phyloP scores from a whole-genome alignment of 306 rosid species.

The Cyclanthera cordifolia region DNA sequence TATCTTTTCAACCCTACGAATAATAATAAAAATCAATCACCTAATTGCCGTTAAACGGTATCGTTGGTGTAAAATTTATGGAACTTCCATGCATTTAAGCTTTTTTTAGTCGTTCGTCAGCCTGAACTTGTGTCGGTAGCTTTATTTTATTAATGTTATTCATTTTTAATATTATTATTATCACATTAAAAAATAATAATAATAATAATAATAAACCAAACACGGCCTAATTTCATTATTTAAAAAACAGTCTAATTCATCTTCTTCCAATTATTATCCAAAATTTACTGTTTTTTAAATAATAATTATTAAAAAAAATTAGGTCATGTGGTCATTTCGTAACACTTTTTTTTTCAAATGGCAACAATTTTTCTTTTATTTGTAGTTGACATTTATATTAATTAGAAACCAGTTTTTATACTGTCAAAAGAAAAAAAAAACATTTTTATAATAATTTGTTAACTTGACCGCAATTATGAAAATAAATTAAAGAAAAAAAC shows the following conservation, averaged over 20 bases:
- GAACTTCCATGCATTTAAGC: too few species aligned
- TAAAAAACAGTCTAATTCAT: not conserved
- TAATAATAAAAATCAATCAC: too few species aligned
- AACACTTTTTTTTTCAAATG: too few species aligned
- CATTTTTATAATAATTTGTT: not conserved
- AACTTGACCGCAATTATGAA: not conserved
- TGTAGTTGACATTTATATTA: not conserved
- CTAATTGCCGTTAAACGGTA: too few species aligned
- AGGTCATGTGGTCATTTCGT: too few species aligned
- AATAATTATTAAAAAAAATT: too few species aligned
- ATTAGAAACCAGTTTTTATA: not conserved
- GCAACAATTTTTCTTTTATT: not conserved
- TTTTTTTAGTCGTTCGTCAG: too few species aligned
- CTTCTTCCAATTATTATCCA: not conserved
- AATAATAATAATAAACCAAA: too few species aligned
- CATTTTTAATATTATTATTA: not conserved
- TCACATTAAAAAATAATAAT: too few species aligned
- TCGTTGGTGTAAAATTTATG: too few species aligned
- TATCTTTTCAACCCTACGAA: too few species aligned
- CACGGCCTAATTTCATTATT: too few species aligned
- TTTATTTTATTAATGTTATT: not conserved
- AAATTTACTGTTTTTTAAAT: not conserved
- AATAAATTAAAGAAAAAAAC: not conserved
- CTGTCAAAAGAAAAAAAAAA: not conserved
- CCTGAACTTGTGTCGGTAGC: not conserved